Conservation (phyloP, 2,329 filamentous ascomycete species). For the Lasiodiplodia citricola region DNA sequence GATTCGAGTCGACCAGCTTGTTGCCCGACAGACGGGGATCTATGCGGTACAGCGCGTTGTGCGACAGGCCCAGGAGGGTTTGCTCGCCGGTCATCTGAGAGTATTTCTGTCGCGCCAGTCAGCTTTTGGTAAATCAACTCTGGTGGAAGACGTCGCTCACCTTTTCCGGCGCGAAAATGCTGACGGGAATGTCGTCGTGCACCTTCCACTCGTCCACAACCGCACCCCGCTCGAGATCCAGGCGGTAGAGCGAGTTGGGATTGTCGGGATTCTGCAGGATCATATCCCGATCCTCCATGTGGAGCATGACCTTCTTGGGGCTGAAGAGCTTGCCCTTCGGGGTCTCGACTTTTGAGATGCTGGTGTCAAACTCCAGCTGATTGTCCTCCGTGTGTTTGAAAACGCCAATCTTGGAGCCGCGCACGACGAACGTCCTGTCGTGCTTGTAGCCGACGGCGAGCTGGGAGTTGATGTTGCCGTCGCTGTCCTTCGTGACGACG, state of each 20-base stretch:
- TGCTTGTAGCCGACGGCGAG: slow-evolving; percentile 97
- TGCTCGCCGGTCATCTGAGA: slow-evolving; percentile 95
- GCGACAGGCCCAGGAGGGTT: slow-evolving; percentile 90
- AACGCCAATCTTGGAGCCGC: slow-evolving; percentile 96
- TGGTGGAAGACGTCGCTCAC: slow-evolving; percentile 46
- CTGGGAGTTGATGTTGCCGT: slow-evolving; percentile 88
- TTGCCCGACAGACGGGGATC: slow-evolving; percentile 88
- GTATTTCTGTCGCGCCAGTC: slow-evolving; percentile 71
- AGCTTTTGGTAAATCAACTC: background rate
- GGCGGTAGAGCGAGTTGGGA: slow-evolving; percentile 90
- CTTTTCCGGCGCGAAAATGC: slow-evolving; percentile 90
- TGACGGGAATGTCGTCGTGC: slow-evolving; percentile 92
- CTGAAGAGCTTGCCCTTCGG: slow-evolving; percentile 86
- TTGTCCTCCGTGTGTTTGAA: slow-evolving; percentile 97
- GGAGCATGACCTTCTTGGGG: slow-evolving; percentile 96
- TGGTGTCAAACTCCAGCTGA: slow-evolving; percentile 92
- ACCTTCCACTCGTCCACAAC: slow-evolving; percentile 99
- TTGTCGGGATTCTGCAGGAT: slow-evolving; percentile 83
- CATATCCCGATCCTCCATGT: slow-evolving; percentile 87
- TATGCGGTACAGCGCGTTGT: slow-evolving; percentile 90
- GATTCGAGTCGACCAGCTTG: slow-evolving; percentile 89
- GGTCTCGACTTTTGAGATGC: slow-evolving; percentile 93
- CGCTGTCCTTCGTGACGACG: slow-evolving; percentile 68
- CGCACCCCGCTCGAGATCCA: slow-evolving; percentile 98
- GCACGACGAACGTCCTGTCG: slow-evolving; percentile 94